Base-by-base conservation (phyloP, 1,284 basidiomycete species). In the Stygiomarasmius scandens region DNA sequence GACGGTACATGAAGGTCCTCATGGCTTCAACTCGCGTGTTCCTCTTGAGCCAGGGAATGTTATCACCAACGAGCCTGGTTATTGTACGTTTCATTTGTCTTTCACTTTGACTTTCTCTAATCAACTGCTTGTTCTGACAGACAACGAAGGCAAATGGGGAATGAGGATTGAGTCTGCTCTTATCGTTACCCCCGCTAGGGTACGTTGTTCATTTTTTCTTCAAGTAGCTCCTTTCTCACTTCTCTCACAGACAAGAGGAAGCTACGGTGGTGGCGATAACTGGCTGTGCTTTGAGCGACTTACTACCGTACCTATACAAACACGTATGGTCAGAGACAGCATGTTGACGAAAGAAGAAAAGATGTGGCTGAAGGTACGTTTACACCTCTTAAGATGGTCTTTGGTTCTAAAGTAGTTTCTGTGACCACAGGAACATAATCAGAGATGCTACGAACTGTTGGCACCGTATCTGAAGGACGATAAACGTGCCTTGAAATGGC, bases 241-340 rank as follows among this genome's bases (percentile, higher is more conserved):
- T 50, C 55, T 52, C n/a, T n/a, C n/a, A 25, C 53, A 91, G 83
- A 91, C 87, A 12, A 85, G 81, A 73, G n/a, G n/a, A n/a, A n/a
- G n/a, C n/a, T 91, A 87, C 72, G 89, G 85, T 58, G 87, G 86
- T 22, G 14, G 14, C 32, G 80, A 86, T 64, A 74, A 84, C 41
- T 96, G 91, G 89, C 82, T 95, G 23, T 87, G 87, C 4, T 96
- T 95, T 69, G 93, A 96, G 73, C 87, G 91, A 11, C 77, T 96
- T 61, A 96, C 95, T 2, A n/a, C n/a, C 90, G 89, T 71, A 93
- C 96, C 97, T 0, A 97, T 99, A 67, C 92, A 96, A 75, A 93
- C 92, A 2, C 85, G 86, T 64, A 90, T 99, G 82, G 87, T 98
- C 55, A 92, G 95, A 67, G 86, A 89, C 55, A 77, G 73, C 43